Evolutionary conservation across 148 eudicot species (phyloP), one percentile per base, ranked within the genome.

Genomic region (Bassia scoparia): DNA sequence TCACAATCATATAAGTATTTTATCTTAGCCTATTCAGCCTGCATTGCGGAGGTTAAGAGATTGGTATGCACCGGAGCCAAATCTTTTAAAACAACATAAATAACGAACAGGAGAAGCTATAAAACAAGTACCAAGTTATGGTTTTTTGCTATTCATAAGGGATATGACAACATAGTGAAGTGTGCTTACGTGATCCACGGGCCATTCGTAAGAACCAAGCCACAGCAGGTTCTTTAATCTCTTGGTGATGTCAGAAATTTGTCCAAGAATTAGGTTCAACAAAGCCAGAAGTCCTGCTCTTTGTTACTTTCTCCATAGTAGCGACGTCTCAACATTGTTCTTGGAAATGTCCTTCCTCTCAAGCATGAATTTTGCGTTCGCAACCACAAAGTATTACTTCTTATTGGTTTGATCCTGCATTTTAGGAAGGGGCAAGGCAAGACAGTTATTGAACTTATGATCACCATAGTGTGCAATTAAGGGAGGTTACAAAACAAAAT

Each of bases 281-380:
- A 69, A 71, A 95, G 97, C 99, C 99, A 95, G 75, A 95, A 95
- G 76, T 95, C 99, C 74, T 84, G 90, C 78, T 92, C 96, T 56
- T 33, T 77, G 48, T 85, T 86, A 20, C 87, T 87, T 68, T 95
- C 99, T 41, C 70, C 86, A 71, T 67, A 95, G 44, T 49, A 14
- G 14, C 92, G 84, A 71, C 76, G 90, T 72, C 97, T 81, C 85
- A 64, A 76, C 88, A 95, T n/a, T 44, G 90, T 88, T 95, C 99
- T 77, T 89, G 68, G 72, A 95, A 92, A 76, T 95, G 99, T 85
- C 92, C 99, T 80, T 95, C 99, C 68, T 95, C 99, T 95, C 99
- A 81, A 95, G 88, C 99, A 95, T 95, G 87, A 95, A 95, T 70
- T 95, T 95, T 15, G 99, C 99, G 77, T 95, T 95, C 61, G 99